A percentile compares a stretch with the other conserved stretches of the same genome.
Conservation (phyloP, 106 monocot species). For the Narthecium ossifragum region DNA sequence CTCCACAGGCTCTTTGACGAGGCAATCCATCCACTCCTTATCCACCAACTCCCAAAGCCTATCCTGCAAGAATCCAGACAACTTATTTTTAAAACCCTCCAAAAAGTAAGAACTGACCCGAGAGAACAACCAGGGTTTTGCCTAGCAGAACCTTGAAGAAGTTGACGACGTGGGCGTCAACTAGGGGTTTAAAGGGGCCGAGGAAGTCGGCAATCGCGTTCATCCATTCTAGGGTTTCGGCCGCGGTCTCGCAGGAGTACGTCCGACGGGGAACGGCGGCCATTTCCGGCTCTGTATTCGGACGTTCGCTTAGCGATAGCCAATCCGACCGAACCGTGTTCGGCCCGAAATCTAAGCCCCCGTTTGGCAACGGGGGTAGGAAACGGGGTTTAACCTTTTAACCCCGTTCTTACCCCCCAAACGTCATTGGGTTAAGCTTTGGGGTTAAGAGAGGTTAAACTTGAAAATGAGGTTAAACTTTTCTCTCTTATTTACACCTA, state of each 20-base stretch:
- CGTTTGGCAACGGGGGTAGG: too few relatives aligned
- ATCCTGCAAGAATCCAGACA: conserved; percentile 35
- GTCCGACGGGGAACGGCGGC: conserved; percentile 1
- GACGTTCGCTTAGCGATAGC: too few relatives aligned
- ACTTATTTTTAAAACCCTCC: too few relatives aligned
- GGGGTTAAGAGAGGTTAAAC: too few relatives aligned
- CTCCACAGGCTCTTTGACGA: conserved; percentile 49
- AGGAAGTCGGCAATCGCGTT: conserved; percentile 65
- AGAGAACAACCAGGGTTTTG: neutral
- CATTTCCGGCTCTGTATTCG: conserved; percentile 15
- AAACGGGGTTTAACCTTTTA: too few relatives aligned
- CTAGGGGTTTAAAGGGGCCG: conserved; percentile 35
- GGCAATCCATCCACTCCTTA: conserved; percentile 78
- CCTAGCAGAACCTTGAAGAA: conserved; percentile 76
- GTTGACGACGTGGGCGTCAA: conserved; percentile 92
- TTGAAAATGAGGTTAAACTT: too few relatives aligned
- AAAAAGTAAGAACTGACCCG: neutral
- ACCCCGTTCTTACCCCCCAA: too few relatives aligned
- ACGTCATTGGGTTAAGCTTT: too few relatives aligned
- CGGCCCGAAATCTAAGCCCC: too few relatives aligned
- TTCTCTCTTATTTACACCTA: too few relatives aligned
- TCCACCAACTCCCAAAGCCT: conserved; percentile 71
- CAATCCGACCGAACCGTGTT: too few relatives aligned
- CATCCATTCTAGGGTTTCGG: conserved; percentile 75
- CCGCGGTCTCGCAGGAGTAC: conserved; percentile 50